Percentiles rank a stretch among this genome's conserved stretches.
Conservation (phyloP, 495 filamentous ascomycete genomes). For the Aspergillus funiculosus region DNA sequence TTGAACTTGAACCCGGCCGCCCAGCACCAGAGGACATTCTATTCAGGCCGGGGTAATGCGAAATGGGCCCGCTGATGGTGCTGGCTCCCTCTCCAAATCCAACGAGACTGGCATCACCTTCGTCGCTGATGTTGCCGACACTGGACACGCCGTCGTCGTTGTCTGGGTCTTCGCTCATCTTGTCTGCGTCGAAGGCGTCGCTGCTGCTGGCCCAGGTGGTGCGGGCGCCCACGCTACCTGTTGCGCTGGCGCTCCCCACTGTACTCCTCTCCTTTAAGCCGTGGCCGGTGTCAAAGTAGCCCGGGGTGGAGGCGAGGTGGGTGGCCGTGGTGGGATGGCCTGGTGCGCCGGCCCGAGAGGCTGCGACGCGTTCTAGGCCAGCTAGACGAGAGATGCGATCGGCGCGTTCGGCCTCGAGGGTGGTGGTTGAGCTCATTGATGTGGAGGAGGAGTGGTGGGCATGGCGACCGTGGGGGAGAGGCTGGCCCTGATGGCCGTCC, state of each 20-base stretch:
- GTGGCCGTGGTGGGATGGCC: conserved; percentile 23
- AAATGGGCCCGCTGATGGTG: conserved; percentile 68
- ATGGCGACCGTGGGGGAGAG: conserved; percentile 52
- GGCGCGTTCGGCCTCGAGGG: conserved; percentile 82
- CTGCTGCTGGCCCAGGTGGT: conserved; percentile 70
- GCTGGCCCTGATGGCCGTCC: conserved; percentile 79
- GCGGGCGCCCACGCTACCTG: conserved; percentile 63
- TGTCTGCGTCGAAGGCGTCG: conserved; percentile 56
- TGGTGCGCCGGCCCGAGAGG: conserved; percentile 49
- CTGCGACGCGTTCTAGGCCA: conserved; percentile 73
- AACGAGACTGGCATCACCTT: conserved; percentile 66
- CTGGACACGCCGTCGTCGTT: conserved; percentile 56
- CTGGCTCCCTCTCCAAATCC: conserved; percentile 86
- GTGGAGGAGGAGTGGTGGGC: conserved; percentile 43
- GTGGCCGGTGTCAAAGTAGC: conserved; percentile 66
- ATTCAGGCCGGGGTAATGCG: conserved; percentile 28
- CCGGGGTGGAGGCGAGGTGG: conserved; percentile 30
- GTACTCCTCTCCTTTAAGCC: conserved; percentile 67
- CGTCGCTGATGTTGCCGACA: conserved; percentile 74
- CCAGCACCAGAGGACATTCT: conserved; percentile 31
- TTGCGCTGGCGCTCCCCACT: conserved; percentile 77
- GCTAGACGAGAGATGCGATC: conserved; percentile 89
- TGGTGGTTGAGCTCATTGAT: conserved; percentile 55
- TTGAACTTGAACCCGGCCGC: conserved; percentile 32
- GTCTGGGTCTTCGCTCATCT: conserved; percentile 67